Conservation (phyloP, 1,284 basidiomycete genomes). For the Laetiporus sulphureus region DNA sequence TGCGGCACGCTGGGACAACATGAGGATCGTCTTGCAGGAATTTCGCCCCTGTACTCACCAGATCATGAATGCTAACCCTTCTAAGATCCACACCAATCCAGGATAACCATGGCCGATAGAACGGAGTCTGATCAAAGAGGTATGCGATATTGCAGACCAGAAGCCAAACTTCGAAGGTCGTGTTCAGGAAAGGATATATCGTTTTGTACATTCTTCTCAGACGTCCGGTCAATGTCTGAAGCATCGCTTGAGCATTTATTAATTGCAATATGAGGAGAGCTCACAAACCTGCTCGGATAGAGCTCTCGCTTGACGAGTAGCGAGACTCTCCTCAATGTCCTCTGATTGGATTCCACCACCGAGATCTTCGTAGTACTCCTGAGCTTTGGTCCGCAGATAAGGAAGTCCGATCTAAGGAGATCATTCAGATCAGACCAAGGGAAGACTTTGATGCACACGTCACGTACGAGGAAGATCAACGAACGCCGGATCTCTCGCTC, state of each 20-base stretch:
- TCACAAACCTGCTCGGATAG: slow-evolving; percentile 44
- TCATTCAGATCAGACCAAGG: too few relatives aligned
- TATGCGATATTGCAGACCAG: slow-evolving; percentile 86
- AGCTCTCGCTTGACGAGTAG: slow-evolving; percentile 35
- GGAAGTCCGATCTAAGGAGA: slow-evolving; percentile 72
- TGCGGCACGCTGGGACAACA: slow-evolving; percentile 24
- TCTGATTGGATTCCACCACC: slow-evolving; percentile 76
- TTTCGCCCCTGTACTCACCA: slow-evolving; percentile 42
- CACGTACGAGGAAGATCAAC: slow-evolving; percentile 66
- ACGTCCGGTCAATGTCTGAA: slow-evolving; percentile 39
- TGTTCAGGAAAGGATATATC: slow-evolving; percentile 80
- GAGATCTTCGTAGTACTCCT: slow-evolving; percentile 86
- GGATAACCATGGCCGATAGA: slow-evolving; percentile 88
- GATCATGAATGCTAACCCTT: slow-evolving; percentile 70
- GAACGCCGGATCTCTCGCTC: slow-evolving; percentile 65
- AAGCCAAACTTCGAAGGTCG: slow-evolving; percentile 74
- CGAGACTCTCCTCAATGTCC: slow-evolving; percentile 51
- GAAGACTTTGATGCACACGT: not conserved
- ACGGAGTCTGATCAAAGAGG: slow-evolving; percentile 82
- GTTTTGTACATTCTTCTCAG: slow-evolving; percentile 58
- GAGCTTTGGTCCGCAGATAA: slow-evolving; percentile 83
- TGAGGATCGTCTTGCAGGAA: not conserved
- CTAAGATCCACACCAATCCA: slow-evolving; percentile 83
- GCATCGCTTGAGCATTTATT: too few relatives aligned
- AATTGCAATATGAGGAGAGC: not conserved